Base-by-base conservation (phyloP, 2,329 filamentous ascomycete genomes). In the Fusarium pilosicola region DNA sequence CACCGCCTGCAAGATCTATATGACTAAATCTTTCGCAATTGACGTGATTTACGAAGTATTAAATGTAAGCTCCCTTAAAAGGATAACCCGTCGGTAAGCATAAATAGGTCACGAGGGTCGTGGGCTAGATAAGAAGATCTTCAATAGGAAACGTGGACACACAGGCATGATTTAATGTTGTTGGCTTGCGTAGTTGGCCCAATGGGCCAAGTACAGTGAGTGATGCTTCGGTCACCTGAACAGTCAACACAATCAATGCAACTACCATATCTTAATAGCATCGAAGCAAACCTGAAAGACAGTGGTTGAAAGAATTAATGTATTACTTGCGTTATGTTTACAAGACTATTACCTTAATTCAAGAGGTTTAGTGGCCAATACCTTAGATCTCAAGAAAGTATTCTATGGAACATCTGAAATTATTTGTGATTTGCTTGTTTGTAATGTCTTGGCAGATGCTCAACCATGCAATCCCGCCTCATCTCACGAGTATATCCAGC, bases 361-460 rank as follows among this genome's bases (percentile, higher is more conserved):
- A 6, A n/a, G 2, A 15, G 0, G 2, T 42, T 17, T 1, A 24
- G 9, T 7, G 7, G 6, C 14, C 7, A 0, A 44, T 24, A 11
- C 4, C 7, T 5, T 5, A 8, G 44, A 26, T 45, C 24, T 6
- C 4, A 20, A 45, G 7, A 9, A 14, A 6, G 5, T 11, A 11
- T 22, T 1, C 17, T 12, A 54, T 11, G 14, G 5, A 13, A 22
- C 3, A 17, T 22, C 14, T 18, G 24, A 1, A 5, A 13, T 28
- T 28, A 13, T 38, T 18, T n/a, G 14, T 28, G 10, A 26, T 28
- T 2, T 10, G 5, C 32, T 28, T 26, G 18, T n/a, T 26, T 26
- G 14, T 1, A 10, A 15, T n/a, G 13, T 6, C 10, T 17, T 22
- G 28, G 11, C 10, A 54, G 15, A 54, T 54, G 51, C 24, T 54